Conservation (phyloP, 1,284 basidiomycete genomes). For the Wallemia mellicola region DNA sequence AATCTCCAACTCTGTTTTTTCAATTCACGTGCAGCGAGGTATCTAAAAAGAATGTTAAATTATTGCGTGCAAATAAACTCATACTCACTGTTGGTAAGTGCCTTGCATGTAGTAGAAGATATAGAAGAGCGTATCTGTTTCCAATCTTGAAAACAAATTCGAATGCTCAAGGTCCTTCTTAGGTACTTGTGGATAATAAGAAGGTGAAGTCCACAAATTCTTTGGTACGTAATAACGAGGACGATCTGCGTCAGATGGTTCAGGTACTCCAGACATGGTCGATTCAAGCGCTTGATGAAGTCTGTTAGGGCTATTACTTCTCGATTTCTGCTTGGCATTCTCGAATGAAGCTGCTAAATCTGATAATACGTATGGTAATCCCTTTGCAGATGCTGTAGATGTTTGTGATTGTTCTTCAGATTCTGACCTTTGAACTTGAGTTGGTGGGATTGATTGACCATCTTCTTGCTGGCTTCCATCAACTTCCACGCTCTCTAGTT, state of each 20-base stretch:
- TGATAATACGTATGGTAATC: slow-evolving; percentile 29
- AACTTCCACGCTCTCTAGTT: not conserved
- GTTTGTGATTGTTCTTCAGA: not conserved
- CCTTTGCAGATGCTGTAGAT: not conserved
- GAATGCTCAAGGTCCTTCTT: slow-evolving; percentile 54
- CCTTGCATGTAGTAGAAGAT: slow-evolving; percentile 51
- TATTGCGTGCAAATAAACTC: not conserved
- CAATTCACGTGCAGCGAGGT: slow-evolving; percentile 81
- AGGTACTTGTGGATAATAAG: slow-evolving; percentile 79
- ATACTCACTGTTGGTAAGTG: slow-evolving; percentile 10
- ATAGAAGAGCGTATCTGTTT: slow-evolving; percentile 93
- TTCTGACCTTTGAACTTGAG: not conserved
- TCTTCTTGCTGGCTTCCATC: not conserved
- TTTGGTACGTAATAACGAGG: slow-evolving; percentile 88
- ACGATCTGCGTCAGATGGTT: slow-evolving; percentile 79
- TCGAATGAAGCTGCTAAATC: slow-evolving; percentile 88
- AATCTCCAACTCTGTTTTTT: slow-evolving; percentile 98
- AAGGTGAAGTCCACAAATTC: slow-evolving; percentile 70
- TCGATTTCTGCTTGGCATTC: slow-evolving; percentile 78
- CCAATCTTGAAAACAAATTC: slow-evolving; percentile 64
- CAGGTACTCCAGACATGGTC: slow-evolving; percentile 27
- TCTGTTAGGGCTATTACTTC: slow-evolving; percentile 9
- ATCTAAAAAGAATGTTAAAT: slow-evolving; percentile 22
- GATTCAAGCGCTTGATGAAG: not conserved
- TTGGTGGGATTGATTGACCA: not conserved